These are phyloP conservation scores for Ophiostoma australiae DNA, from an alignment of 2,329 filamentous ascomycete species.

Conservation along the genomic window DNA sequence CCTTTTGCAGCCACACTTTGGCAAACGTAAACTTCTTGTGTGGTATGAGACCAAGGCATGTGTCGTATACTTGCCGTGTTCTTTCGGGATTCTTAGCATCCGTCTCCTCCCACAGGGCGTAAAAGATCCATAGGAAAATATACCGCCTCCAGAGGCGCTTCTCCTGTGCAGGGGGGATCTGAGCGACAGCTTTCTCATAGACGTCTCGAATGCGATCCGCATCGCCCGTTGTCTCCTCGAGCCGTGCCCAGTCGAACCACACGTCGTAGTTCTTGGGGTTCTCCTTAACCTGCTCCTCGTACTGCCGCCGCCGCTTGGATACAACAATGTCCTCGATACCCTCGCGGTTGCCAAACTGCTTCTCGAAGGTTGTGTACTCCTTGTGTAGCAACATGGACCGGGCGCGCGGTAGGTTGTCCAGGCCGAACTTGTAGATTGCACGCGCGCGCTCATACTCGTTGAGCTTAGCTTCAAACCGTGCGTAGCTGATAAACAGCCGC, in stretches of 20 bases:
- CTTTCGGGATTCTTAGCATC: conserved; percentile 72
- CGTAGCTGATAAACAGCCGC: conserved; percentile 89
- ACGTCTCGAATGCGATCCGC: conserved; percentile 80
- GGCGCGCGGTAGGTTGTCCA: conserved; percentile 85
- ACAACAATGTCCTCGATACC: conserved; percentile 93
- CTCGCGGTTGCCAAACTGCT: conserved; percentile 90
- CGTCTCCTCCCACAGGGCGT: conserved; percentile 91
- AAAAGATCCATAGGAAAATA: conserved; percentile 97
- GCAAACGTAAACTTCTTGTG: conserved; percentile 97
- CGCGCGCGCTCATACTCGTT: conserved; percentile 92
- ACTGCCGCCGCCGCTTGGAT: conserved; percentile 87
- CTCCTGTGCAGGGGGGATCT: conserved; percentile 89
- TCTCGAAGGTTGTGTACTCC: conserved; percentile 94
- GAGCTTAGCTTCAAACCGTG: conserved; percentile 88
- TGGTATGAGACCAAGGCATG: conserved; percentile 80
- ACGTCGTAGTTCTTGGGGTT: conserved; percentile 95
- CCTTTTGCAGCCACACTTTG: conserved; percentile 91
- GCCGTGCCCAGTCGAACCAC: conserved; percentile 90
- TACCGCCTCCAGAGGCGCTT: conserved; percentile 97
- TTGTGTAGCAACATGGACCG: conserved; percentile 83
- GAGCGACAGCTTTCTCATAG: conserved; percentile 92
- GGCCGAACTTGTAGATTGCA: conserved; percentile 93
- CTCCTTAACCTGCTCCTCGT: conserved; percentile 89
- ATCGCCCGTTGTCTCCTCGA: conserved; percentile 84
- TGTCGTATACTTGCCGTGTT: conserved; percentile 83